Evolutionary conservation across 495 filamentous ascomycete species (phyloP).

Genomic region (Glonium stellatum): DNA sequence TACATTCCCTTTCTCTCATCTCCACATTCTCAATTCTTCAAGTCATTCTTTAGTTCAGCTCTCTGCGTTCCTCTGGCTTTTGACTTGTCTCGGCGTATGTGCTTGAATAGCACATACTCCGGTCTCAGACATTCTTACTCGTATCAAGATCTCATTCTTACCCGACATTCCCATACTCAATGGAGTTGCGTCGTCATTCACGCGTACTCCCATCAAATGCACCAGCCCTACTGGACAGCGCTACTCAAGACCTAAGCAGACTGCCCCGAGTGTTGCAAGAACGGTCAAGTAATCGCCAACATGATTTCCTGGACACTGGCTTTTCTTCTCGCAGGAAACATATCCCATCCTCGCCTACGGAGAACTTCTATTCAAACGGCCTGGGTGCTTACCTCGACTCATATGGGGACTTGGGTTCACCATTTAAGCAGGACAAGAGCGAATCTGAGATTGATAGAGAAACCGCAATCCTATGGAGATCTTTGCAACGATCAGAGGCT

Average conservation of each 20-base stretch:
- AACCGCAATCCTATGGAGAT: constrained; percentile 23
- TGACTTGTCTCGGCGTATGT: constrained; percentile 10
- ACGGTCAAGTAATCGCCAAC: constrained; percentile 34
- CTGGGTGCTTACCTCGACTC: constrained; percentile 13
- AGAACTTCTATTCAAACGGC: constrained; percentile 8
- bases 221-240: constrained; percentile 25
- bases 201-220: constrained; percentile 40
- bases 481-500: constrained; percentile 39
- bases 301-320: constrained; percentile 5
- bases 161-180: constrained; percentile 26
- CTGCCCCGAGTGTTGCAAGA: constrained; percentile 31
- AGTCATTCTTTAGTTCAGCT: constrained; percentile 51
- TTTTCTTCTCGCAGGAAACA: constrained; percentile 13
- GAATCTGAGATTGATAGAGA: constrained; percentile 24
- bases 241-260: neutral
- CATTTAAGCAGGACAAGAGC: constrained; percentile 10
- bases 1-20: constrained; percentile 44
- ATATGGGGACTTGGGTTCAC: constrained; percentile 6
- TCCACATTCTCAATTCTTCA: constrained; percentile 43
- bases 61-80: constrained; percentile 38
- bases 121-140: constrained; percentile 25
- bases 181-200: constrained; percentile 29
- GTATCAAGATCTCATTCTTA: constrained; percentile 18
- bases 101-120: neutral
- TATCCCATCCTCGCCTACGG: constrained; percentile 7